These are phyloP conservation scores for Pyrenula massariospora DNA, from an alignment of 495 filamentous ascomycete genomes.

Conservation along the genomic window DNA sequence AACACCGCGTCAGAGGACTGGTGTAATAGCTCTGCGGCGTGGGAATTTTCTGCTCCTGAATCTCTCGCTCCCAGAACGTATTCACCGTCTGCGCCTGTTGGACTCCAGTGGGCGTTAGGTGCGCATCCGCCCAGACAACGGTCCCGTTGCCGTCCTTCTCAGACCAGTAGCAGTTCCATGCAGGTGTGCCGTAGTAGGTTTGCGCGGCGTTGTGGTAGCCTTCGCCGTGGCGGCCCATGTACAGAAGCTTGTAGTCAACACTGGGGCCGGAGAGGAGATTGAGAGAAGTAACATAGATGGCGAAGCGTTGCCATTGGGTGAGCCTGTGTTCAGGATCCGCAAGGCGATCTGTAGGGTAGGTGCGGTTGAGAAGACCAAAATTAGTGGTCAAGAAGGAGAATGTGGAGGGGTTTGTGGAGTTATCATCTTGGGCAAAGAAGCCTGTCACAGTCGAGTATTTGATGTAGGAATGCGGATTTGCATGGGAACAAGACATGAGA, in stretches of 20 bases:
- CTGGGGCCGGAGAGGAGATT: slow-evolving; percentile 35
- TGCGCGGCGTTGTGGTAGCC: slow-evolving; percentile 59
- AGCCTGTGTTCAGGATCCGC: slow-evolving; percentile 16
- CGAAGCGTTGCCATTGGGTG: slow-evolving; percentile 60
- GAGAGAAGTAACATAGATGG: slow-evolving; percentile 38
- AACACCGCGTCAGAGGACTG: slow-evolving; percentile 56
- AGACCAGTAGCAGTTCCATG: slow-evolving; percentile 71
- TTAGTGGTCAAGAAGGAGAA: slow-evolving; percentile 61
- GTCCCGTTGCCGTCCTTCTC: slow-evolving; percentile 55
- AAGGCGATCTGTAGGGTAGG: slow-evolving; percentile 36
- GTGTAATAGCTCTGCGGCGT: slow-evolving; percentile 55
- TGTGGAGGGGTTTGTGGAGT: slow-evolving; percentile 42
- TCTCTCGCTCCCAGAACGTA: slow-evolving; percentile 47
- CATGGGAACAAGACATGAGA: not conserved
- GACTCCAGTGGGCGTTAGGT: slow-evolving; percentile 48
- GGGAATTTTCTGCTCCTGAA: slow-evolving; percentile 43
- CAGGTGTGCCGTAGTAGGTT: slow-evolving; percentile 50
- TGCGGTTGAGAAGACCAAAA: slow-evolving; percentile 53
- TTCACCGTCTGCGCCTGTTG: slow-evolving; percentile 51
- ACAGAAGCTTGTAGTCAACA: slow-evolving; percentile 57
- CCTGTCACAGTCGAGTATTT: slow-evolving; percentile 55
- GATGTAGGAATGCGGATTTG: slow-evolving; percentile 15
- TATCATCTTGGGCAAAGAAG: slow-evolving; percentile 61
- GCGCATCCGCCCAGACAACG: slow-evolving; percentile 56
- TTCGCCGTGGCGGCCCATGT: slow-evolving; percentile 58